phyloP scores from a whole-genome alignment of 2,329 filamentous ascomycete species.

The Rutstroemia sp. region DNA sequence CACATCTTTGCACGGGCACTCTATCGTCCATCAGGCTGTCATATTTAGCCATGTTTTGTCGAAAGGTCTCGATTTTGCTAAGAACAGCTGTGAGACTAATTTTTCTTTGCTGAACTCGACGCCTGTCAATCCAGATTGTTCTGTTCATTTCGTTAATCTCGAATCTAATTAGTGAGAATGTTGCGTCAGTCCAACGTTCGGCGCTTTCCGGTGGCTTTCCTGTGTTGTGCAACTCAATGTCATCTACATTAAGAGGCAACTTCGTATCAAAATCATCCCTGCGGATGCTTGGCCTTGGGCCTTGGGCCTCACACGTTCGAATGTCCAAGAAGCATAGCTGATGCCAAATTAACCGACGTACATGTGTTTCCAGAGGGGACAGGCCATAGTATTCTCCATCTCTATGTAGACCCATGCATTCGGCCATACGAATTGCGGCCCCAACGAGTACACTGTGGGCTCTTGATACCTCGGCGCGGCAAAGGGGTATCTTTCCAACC shows the following conservation, averaged over 20 bases:
- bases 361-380: constrained; percentile 60
- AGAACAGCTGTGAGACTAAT: constrained; percentile 57
- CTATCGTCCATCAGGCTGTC: constrained; percentile 51
- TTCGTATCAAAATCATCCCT: constrained; percentile 68
- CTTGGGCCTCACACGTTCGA: constrained; percentile 66
- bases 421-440: constrained; percentile 64
- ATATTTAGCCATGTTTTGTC: constrained; percentile 58
- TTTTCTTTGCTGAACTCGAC: constrained; percentile 53
- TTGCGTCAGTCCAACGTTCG: constrained; percentile 59
- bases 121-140: constrained; percentile 60
- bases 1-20: constrained; percentile 55
- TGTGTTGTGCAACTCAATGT: constrained; percentile 48
- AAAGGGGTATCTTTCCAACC: constrained; percentile 54
- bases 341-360: constrained; percentile 68
- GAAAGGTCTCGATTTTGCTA: constrained; percentile 62
- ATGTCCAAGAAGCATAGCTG: constrained; percentile 72
- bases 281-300: constrained; percentile 63
- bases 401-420: constrained; percentile 70
- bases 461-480: constrained; percentile 63
- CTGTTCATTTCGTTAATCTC: constrained; percentile 69
- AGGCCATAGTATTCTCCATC: constrained; percentile 57
- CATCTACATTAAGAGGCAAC: constrained; percentile 64
- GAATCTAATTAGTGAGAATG: constrained; percentile 60
- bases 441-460: constrained; percentile 67
- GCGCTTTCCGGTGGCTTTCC: constrained; percentile 33